Evolutionary conservation across 805 yeast species (phyloP).

Genomic region (Lachancea meyersii): DNA sequence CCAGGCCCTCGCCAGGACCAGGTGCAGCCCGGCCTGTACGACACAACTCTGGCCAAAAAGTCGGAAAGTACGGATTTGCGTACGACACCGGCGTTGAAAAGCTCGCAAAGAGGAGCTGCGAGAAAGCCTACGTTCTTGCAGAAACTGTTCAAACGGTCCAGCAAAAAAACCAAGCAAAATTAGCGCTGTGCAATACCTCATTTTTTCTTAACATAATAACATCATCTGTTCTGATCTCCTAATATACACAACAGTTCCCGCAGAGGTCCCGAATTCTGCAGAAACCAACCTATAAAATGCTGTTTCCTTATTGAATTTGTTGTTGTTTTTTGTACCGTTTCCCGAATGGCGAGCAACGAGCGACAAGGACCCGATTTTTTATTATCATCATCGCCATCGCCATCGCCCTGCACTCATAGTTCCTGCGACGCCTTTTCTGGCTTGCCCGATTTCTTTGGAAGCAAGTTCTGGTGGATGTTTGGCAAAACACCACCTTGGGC

Average conservation of each 20-base stretch:
- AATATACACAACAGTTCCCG: constrained; percentile 1
- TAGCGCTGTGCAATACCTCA: neutral
- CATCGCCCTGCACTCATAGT: constrained; percentile 46
- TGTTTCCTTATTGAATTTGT: neutral
- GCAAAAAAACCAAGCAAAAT: constrained; percentile 5
- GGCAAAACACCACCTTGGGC: constrained; percentile 99
- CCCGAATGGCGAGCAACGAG: no score
- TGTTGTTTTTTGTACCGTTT: neutral
- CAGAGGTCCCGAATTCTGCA: neutral
- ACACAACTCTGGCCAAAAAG: neutral
- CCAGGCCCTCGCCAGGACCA: neutral
- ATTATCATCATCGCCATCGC: neutral
- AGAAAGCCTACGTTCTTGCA: constrained; percentile 7
- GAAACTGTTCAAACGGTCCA: constrained; percentile 13
- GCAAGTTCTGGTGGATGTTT: constrained; percentile 88
- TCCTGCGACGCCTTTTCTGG: constrained; percentile 60
- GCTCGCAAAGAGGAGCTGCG: neutral
- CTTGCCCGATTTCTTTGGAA: constrained; percentile 70
- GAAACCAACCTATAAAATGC: neutral
- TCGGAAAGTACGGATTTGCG: neutral
- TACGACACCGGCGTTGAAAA: no score
- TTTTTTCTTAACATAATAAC: neutral
- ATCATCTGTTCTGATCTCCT: constrained; percentile 1
- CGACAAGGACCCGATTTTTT: no score
- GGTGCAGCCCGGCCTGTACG: neutral